Base-by-base conservation (phyloP, 2,329 filamentous ascomycete species). In the Cladosporium sphaerospermum region DNA sequence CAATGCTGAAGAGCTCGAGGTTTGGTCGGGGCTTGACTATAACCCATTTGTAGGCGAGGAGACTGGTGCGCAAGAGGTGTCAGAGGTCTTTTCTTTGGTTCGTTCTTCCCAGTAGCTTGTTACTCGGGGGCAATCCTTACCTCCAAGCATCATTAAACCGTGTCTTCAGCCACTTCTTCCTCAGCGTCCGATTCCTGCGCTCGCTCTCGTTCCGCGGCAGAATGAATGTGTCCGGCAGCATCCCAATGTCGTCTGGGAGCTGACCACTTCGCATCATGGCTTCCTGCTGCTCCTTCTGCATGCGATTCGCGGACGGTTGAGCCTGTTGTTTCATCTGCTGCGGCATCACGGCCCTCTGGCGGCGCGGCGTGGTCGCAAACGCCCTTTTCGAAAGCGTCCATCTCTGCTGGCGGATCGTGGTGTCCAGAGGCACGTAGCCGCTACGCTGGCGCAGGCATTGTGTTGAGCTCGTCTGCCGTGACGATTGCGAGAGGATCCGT, bases 231-330 rank as follows among this genome's bases (percentile, higher is more conserved):
- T 60, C 61, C 34, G 72, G 72, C 43, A 78, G 60, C 42, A 77
- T 40, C 33, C 75, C 75, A 16, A 77, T 59, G 59, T 76, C 71
- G 53, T 73, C 60, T 37, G 59, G 68, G 45, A 63, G 59, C 53
- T 52, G 53, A 53, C 60, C 65, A 54, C 51, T 59, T 28, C 69
- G 69, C 52, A 74, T 55, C 37, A 67, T 64, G 14, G 63, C 54
- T 32, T 61, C 57, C 39, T 65, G 59, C 43, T 70, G 56, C 7
- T 69, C 63, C 48, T 64, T 65, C 13, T 65, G 60, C 42, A 65
- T 59, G 31, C 68, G 64, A 45, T 64, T 66, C 62, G 73, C 69
- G 49, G 72, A 73, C 31, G 70, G 70, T 55, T 72, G 66, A 5
- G 67, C 56, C 4, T 65, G 65, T 23, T 62, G 57, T 54, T 63